A percentile compares a stretch with the other conserved stretches of the same genome.
Evolutionary conservation across 371 early-diverging fungal genomes (phyloP).

Genomic region (Mucor racemosus): DNA sequence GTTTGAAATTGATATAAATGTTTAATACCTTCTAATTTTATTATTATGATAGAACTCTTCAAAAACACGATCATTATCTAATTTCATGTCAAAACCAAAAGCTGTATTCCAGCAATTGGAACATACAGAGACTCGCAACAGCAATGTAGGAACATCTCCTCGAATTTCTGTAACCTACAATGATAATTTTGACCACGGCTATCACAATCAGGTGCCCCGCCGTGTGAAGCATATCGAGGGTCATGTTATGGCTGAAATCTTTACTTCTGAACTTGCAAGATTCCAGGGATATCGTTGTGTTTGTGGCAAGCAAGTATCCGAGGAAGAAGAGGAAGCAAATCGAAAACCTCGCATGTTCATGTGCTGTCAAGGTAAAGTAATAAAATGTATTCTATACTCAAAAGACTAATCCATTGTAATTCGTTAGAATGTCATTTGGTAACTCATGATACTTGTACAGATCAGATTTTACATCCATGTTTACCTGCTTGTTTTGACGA

Average conservation of each 20-base stretch:
- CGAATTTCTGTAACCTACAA: background rate
- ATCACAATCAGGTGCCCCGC: slow-evolving; percentile 31
- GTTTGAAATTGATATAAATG: background rate
- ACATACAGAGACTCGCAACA: background rate
- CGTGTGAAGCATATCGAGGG: slow-evolving; percentile 51
- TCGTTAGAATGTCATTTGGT: slow-evolving; percentile 59
- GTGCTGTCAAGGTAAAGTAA: slow-evolving; percentile 47
- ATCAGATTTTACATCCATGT: slow-evolving; percentile 62
- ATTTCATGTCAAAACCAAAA: slow-evolving; percentile 48
- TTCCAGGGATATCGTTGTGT: slow-evolving; percentile 52
- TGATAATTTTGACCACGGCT: slow-evolving; percentile 21
- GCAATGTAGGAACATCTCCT: background rate
- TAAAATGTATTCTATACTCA: background rate
- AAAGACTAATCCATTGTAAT: background rate
- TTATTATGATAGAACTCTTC: slow-evolving; percentile 16
- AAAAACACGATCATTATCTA: slow-evolving; percentile 31
- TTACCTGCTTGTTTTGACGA: slow-evolving; percentile 73
- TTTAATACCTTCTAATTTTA: background rate
- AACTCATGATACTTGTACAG: slow-evolving; percentile 62
- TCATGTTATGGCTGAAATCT: slow-evolving; percentile 48
- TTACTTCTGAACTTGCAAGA: slow-evolving; percentile 36
- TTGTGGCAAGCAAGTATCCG: slow-evolving; percentile 42
- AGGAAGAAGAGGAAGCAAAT: slow-evolving; percentile 17
- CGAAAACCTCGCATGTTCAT: slow-evolving; percentile 36
- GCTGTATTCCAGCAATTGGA: slow-evolving; percentile 36